Conservation (phyloP, 768 basidiomycete species). For the Termitomyces sp. region DNA sequence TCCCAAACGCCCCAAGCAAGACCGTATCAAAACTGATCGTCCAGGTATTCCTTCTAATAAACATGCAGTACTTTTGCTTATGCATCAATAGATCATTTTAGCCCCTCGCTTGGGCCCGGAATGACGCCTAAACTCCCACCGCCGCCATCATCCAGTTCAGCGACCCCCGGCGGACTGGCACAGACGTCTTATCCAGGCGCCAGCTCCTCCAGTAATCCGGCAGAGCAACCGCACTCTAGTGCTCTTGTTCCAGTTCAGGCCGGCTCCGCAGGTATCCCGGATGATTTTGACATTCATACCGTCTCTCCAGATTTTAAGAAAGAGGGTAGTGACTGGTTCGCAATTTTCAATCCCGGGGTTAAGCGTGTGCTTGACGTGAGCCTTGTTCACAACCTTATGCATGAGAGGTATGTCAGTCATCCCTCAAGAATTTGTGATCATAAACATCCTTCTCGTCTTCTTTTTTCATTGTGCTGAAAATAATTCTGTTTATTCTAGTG, state of each 20-base stretch:
- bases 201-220: slow-evolving; percentile 5
- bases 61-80: neutral
- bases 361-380: slow-evolving; percentile 75
- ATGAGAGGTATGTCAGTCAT: slow-evolving; percentile 63
- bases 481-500: slow-evolving; percentile 23
- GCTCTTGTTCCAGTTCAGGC: slow-evolving; percentile 15
- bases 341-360: slow-evolving; percentile 77
- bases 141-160: slow-evolving; percentile 20
- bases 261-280: slow-evolving; percentile 32
- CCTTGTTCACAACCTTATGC: slow-evolving; percentile 81
- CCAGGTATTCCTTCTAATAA: slow-evolving; percentile 19
- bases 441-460: neutral
- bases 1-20: slow-evolving; percentile 52
- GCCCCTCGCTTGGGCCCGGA: slow-evolving; percentile 30
- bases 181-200: slow-evolving; percentile 12
- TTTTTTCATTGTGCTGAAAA: neutral
- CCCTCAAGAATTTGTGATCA: neutral
- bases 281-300: slow-evolving; percentile 32
- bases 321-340: slow-evolving; percentile 86
- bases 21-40: slow-evolving; percentile 31
- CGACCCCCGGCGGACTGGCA: slow-evolving; percentile 25
- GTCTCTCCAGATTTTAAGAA: slow-evolving; percentile 54
- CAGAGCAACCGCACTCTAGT: slow-evolving; percentile 11
- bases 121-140: slow-evolving; percentile 33
- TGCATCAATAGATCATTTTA: slow-evolving; percentile 26